phyloP scores from a whole-genome alignment of 352 stramenopile species.

The Globisporangium apiculatum region DNA sequence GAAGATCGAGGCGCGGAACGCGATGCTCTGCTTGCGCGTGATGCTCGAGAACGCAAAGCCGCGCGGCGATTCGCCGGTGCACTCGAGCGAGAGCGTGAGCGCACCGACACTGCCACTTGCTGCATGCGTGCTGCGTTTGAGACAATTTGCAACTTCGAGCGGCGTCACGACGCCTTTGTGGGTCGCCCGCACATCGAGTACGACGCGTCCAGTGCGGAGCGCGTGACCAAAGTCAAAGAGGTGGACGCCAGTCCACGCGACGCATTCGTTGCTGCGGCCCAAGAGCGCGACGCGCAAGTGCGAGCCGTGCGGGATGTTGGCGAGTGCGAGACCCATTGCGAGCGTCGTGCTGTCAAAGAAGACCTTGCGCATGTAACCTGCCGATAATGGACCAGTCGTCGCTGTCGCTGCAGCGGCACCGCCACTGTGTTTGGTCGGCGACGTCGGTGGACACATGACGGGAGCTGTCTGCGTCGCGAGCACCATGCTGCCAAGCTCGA shows the following conservation, averaged over 20 bases:
- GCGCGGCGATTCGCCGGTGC: conserved; percentile 26
- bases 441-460: conserved; percentile 5
- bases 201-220: conserved; percentile 37
- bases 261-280: conserved; percentile 25
- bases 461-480: conserved; percentile 15
- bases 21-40: conserved; percentile 38
- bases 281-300: conserved; percentile 57
- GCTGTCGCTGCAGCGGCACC: background rate
- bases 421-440: conserved; percentile 14
- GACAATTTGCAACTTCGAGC: conserved; percentile 72
- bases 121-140: conserved; percentile 20
- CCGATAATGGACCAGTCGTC: background rate
- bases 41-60: conserved; percentile 61
- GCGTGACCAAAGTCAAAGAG: conserved; percentile 81
- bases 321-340: conserved; percentile 28
- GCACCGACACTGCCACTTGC: conserved; percentile 29
- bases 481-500: conserved; percentile 23
- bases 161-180: conserved; percentile 36
- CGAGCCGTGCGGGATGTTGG: conserved; percentile 69
- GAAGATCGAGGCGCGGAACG: conserved; percentile 72
- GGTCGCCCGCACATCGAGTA: conserved; percentile 23
- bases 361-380: conserved; percentile 5
- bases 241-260: conserved; percentile 64
- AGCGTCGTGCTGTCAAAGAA: conserved; percentile 3
- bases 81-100: conserved; percentile 42